Evolutionary conservation across 768 basidiomycete species (phyloP).

Genomic region (Boletus fagicola): DNA sequence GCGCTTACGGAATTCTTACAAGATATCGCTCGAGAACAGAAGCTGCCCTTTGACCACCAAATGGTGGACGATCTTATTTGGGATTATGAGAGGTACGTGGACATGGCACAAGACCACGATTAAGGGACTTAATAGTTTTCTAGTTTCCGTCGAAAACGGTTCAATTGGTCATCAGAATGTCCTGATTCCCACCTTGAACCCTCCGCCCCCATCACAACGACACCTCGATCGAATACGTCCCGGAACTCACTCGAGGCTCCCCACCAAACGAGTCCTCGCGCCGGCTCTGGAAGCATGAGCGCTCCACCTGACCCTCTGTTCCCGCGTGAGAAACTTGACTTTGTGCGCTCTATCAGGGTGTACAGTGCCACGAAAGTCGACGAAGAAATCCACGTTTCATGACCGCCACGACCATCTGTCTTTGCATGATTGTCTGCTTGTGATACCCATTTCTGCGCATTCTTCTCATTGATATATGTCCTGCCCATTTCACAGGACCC

Average conservation of each 20-base stretch:
- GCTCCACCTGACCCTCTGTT: constrained; percentile 25
- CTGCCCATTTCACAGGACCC: constrained; percentile 11
- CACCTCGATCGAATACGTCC: constrained; percentile 23
- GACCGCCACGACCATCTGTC: constrained; percentile 5
- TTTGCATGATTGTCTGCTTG: background rate
- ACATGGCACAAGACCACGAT: background rate
- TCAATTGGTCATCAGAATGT: constrained; percentile 62
- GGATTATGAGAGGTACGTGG: constrained; percentile 37
- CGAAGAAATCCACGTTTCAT: constrained; percentile 27
- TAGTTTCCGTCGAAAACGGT: constrained; percentile 66
- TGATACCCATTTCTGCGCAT: background rate
- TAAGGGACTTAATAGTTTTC: constrained; percentile 7
- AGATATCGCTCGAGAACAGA: constrained; percentile 31
- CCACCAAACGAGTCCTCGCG: constrained; percentile 9
- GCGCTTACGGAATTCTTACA: constrained; percentile 53
- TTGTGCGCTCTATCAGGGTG: constrained; percentile 52
- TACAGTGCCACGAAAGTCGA: constrained; percentile 48
- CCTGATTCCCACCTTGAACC: constrained; percentile 33
- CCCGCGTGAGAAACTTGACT: constrained; percentile 41
- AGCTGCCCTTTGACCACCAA: constrained; percentile 19
- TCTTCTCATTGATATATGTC: constrained; percentile 6
- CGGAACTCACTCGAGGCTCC: constrained; percentile 20
- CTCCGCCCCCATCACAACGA: constrained; percentile 19
- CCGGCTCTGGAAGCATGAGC: constrained; percentile 14
- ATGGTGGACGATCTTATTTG: constrained; percentile 31